These are phyloP conservation scores for Trametes gibbosa DNA, from an alignment of 768 basidiomycete genomes.

Conservation along the genomic window DNA sequence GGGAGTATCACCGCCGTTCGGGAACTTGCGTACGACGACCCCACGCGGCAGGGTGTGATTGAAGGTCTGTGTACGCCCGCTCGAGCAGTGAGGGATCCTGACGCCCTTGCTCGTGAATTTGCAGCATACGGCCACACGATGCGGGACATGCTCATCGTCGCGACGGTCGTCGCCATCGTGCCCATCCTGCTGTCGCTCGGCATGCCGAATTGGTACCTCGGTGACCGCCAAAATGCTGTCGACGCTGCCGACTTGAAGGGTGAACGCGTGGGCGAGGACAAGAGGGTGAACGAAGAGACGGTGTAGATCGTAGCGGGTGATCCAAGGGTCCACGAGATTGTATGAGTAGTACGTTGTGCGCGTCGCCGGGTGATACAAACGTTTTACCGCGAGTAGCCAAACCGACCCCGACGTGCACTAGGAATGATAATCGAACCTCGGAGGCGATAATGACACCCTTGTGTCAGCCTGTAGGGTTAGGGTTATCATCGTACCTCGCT, in stretches of 20 bases:
- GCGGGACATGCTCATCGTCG: slow-evolving; percentile 30
- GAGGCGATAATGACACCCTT: slow-evolving; percentile 19
- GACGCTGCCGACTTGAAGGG: slow-evolving; percentile 34
- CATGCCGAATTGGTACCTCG: slow-evolving; percentile 66
- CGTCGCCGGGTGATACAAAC: too few species aligned
- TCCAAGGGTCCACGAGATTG: too few species aligned
- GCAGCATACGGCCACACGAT: slow-evolving; percentile 31
- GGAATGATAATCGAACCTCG: slow-evolving; percentile 18
- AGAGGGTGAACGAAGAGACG: background rate
- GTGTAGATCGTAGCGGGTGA: too few species aligned
- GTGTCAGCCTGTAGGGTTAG: too few species aligned
- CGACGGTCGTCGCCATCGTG: slow-evolving; percentile 45
- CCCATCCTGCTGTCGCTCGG: slow-evolving; percentile 56
- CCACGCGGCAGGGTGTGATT: slow-evolving; percentile 46
- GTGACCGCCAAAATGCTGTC: slow-evolving; percentile 67
- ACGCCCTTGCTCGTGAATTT: slow-evolving; percentile 3
- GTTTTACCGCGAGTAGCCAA: too few species aligned
- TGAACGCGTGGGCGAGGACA: slow-evolving; percentile 3
- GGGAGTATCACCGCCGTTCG: slow-evolving; percentile 55
- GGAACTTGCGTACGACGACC: slow-evolving; percentile 47
- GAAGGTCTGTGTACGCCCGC: slow-evolving; percentile 30
- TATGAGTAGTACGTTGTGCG: too few species aligned
- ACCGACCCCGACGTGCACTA: too few species aligned
- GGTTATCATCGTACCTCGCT: background rate
- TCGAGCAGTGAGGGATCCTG: background rate